Evolutionary conservation across 805 yeast genomes (phyloP).

Genomic region (Candida maesae): DNA sequence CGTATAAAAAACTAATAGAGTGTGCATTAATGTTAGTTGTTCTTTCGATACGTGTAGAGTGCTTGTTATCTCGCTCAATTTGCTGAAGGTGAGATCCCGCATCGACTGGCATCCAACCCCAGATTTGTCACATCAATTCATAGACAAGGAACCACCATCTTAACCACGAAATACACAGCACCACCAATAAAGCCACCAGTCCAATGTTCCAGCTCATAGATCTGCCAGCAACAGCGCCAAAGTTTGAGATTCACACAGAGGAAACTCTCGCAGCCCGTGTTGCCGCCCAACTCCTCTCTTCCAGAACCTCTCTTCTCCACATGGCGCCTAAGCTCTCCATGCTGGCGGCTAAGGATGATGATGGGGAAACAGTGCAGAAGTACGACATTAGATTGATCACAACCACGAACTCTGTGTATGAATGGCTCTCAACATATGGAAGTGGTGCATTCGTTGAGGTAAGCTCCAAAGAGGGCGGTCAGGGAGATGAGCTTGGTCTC

Average conservation of each 20-base stretch:
- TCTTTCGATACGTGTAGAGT: too few relatives aligned
- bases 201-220: background rate
- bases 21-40: too few relatives aligned
- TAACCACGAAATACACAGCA: too few relatives aligned
- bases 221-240: too few relatives aligned
- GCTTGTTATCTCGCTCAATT: too few relatives aligned
- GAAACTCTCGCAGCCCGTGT: slow-evolving; percentile 5
- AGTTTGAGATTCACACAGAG: slow-evolving; percentile 3
- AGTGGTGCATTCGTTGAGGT: slow-evolving; percentile 1
- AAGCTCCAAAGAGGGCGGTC: background rate
- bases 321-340: background rate
- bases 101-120: background rate
- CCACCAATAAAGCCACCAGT: background rate
- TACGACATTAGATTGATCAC: slow-evolving; percentile 2
- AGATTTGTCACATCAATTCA: too few relatives aligned
- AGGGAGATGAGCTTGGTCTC: background rate
- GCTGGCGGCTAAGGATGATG: background rate
- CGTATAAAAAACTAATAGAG: too few relatives aligned
- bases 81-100: too few relatives aligned
- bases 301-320: background rate
- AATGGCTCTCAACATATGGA: slow-evolving; percentile 10
- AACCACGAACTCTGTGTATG: background rate
- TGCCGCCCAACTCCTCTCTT: background rate
- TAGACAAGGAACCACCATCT: too few relatives aligned
- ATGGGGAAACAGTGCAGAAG: background rate